Base-by-base conservation (phyloP, 1,284 basidiomycete species). In the Ceratorhiza oryzae-sativae region DNA sequence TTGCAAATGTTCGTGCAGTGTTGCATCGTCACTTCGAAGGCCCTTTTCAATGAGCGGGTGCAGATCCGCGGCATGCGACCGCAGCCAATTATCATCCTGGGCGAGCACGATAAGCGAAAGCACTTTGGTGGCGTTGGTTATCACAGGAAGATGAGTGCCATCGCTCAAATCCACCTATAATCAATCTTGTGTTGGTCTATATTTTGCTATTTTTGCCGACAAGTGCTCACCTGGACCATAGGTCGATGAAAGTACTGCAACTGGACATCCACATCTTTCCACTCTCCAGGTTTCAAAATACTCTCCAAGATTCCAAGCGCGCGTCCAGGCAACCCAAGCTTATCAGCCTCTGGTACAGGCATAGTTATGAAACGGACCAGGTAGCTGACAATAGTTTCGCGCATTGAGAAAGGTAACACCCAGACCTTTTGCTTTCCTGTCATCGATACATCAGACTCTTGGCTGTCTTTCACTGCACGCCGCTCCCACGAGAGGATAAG, bases 261-360 rank as follows among this genome's bases (percentile, higher is more conserved):
- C 76, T 98, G 97, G 74, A 98, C 90, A 10, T 92, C 92, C 15
- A 98, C 94, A 77, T 97, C 95, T n/a, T 86, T 89, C 92, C 97
- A 95, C 18, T 94, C 94, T 62, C 87, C 88, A 0, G 91, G 88
- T 1, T 90, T 88, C 30, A 96, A 76, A 98, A 89, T 76, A 88
- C 85, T 77, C 92, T 90, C 73, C 34, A 99, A 85, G n/a, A 97
- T 83, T 4, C 86, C 82, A 62, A 98, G 84, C 0, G 94, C 94
- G 73, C 93, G 88, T 49, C 90, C 86, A 49, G 93, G 86, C 20
- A 96, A 84, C 23, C 86, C 85, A 25, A 83, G 84, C 71, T 87
- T 87, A 27, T 73, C 72, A 15, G 86, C 95, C 55, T 87, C 84
- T 4, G 88, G 86, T 25, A 89, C 85, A n/a, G 94, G 90, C 4